Evolutionary conservation across 1,139 yeast genomes (phyloP).

Genomic region (Sugiyamaella neomexicana): DNA sequence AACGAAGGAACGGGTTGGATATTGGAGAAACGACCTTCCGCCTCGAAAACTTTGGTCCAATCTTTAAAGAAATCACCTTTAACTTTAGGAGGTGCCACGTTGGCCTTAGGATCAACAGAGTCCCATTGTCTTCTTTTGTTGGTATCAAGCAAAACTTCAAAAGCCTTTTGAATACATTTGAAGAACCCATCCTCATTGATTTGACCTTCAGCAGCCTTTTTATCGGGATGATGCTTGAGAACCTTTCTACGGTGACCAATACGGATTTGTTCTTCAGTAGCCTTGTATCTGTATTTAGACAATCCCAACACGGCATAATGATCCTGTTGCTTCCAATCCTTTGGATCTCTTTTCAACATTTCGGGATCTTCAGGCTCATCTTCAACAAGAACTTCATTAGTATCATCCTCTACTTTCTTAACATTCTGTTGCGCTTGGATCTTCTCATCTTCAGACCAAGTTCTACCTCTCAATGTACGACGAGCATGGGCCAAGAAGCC

Average conservation of each 20-base stretch:
- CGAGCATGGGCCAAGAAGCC: conserved; percentile 95
- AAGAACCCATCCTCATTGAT: conserved; percentile 95
- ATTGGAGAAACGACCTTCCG: conserved; percentile 90
- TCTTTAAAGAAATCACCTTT: conserved; percentile 80
- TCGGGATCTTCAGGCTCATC: conserved; percentile 74
- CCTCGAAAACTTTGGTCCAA: conserved; percentile 89
- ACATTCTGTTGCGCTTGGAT: conserved; percentile 91
- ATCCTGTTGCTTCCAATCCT: conserved; percentile 97
- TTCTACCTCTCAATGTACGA: conserved; percentile 93
- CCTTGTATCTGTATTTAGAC: conserved; percentile 85
- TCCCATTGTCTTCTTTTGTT: conserved; percentile 88
- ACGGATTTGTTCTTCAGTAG: conserved; percentile 91
- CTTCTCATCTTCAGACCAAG: conserved; percentile 97
- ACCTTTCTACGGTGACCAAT: conserved; percentile 97
- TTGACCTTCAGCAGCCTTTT: conserved; percentile 88
- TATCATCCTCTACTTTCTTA: conserved; percentile 63
- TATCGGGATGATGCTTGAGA: conserved; percentile 96
- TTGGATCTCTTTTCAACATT: conserved; percentile 84
- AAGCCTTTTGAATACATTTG: conserved; percentile 96
- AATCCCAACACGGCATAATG: conserved; percentile 95
- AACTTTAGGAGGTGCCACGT: conserved; percentile 72
- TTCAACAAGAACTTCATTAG: conserved; percentile 73
- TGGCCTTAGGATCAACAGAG: conserved; percentile 89
- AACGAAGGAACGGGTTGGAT: conserved; percentile 83
- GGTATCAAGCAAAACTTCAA: conserved; percentile 85